Evolutionary conservation across 2,329 filamentous ascomycete genomes (phyloP).

Genomic region (Fusarium subtropicale): DNA sequence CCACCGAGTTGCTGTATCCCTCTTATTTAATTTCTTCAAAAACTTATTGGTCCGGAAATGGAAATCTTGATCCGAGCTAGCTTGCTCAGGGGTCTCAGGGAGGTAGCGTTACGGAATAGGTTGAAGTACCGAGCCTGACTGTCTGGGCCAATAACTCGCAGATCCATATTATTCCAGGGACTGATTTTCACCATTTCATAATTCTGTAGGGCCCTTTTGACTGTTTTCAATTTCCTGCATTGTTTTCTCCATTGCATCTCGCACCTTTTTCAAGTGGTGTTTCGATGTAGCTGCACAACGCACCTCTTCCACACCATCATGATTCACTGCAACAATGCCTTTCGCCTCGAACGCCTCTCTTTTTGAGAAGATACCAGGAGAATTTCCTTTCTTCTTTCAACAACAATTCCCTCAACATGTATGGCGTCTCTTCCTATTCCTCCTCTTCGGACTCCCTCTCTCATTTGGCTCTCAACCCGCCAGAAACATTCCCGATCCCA

Average conservation of each 20-base stretch:
- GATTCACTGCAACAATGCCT: slow-evolving; percentile 11
- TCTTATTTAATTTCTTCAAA: accelerated
- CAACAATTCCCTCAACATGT: neutral
- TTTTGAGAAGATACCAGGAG: accelerated
- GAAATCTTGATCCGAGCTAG: too few species aligned
- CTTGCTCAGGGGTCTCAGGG: neutral
- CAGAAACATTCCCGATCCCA: slow-evolving; percentile 1
- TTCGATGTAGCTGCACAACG: accelerated
- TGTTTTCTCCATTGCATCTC: accelerated
- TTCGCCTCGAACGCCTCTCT: accelerated
- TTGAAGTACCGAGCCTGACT: neutral
- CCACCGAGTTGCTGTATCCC: neutral
- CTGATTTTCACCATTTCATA: accelerated
- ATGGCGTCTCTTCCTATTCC: neutral
- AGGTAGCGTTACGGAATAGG: neutral
- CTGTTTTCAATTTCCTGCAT: accelerated
- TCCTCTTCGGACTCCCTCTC: neutral
- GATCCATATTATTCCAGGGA: neutral
- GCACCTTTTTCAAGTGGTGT: accelerated
- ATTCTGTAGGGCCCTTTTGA: accelerated
- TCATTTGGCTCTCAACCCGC: neutral
- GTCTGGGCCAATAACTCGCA: neutral
- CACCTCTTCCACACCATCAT: neutral
- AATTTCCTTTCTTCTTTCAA: neutral
- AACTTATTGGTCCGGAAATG: neutral